A percentile compares a stretch with the other conserved stretches of the same genome.
Conservation (phyloP, 2,329 filamentous ascomycete species). For the Sarocladium strictum region DNA sequence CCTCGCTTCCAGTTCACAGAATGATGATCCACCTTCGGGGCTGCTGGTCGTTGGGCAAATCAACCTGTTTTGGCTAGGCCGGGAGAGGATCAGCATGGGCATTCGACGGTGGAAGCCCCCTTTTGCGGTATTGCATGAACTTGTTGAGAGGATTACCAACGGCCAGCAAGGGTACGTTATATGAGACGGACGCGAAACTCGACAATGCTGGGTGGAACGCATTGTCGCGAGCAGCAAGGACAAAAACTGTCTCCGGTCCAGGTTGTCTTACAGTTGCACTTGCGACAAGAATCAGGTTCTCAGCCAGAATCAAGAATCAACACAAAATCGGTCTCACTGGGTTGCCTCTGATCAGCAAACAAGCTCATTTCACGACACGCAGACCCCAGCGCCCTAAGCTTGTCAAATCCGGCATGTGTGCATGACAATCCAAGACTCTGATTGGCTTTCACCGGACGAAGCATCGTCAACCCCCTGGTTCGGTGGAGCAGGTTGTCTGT, state of each 20-base stretch:
- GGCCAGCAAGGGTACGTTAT: background rate
- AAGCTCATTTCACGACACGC: slow-evolving; percentile 4
- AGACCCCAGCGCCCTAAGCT: background rate
- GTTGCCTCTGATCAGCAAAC: background rate
- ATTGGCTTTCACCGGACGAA: background rate
- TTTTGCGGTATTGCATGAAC: background rate
- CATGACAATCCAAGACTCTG: background rate
- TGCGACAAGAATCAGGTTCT: no score
- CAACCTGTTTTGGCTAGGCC: background rate
- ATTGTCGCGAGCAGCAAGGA: no score
- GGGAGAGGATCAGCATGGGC: background rate
- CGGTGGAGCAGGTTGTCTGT: background rate
- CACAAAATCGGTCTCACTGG: background rate
- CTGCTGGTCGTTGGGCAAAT: background rate
- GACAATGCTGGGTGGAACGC: background rate
- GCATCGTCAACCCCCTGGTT: slow-evolving; percentile 4
- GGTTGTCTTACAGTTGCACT: background rate
- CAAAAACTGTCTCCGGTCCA: no score
- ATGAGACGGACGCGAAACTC: background rate
- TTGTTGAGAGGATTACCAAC: background rate
- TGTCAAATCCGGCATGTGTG: slow-evolving; percentile 2
- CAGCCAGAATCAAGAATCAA: no score
- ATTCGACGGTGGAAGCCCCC: background rate
- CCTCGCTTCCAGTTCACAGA: background rate
- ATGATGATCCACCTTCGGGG: background rate